Evolutionary conservation across 768 basidiomycete species (phyloP).

Genomic region (Dendrothele bispora): DNA sequence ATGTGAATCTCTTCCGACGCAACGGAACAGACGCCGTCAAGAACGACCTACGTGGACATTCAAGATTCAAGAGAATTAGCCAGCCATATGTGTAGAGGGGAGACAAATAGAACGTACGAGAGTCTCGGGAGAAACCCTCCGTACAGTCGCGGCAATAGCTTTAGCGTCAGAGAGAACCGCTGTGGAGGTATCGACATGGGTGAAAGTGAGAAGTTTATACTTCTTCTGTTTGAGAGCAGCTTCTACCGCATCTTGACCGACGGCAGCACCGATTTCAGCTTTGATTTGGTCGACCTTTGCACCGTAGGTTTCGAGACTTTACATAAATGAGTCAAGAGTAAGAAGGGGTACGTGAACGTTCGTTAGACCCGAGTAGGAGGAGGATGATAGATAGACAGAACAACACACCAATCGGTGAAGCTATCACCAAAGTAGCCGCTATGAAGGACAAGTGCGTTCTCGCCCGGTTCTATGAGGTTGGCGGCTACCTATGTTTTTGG

Average conservation of each 20-base stretch:
- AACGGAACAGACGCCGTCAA: conserved; percentile 96
- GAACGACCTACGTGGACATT: conserved; percentile 55
- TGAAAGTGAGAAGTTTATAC: conserved; percentile 90
- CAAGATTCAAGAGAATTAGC: conserved; percentile 6
- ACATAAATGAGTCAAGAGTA: background rate
- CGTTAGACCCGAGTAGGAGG: background rate
- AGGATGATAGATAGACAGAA: conserved; percentile 3
- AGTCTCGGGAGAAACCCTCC: conserved; percentile 79
- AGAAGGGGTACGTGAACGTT: too few relatives aligned
- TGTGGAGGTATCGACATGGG: conserved; percentile 92
- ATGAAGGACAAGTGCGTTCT: conserved; percentile 80
- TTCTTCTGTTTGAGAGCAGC: conserved; percentile 71
- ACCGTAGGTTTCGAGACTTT: conserved; percentile 83
- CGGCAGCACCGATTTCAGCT: conserved; percentile 80
- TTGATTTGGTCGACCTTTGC: conserved; percentile 83
- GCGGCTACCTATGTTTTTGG: conserved; percentile 65
- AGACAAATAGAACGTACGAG: conserved; percentile 45
- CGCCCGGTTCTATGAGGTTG: conserved; percentile 84
- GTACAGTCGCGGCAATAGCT: conserved; percentile 70
- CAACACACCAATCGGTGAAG: conserved; percentile 78
- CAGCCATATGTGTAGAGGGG: background rate
- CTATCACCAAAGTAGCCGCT: conserved; percentile 94
- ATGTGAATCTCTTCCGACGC: conserved; percentile 94
- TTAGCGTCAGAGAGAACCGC: conserved; percentile 87
- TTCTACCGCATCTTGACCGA: conserved; percentile 59